Percentiles rank a stretch among this genome's conserved stretches.
phyloP scores from a whole-genome alignment of 2,329 filamentous ascomycete species.

The Ramichloridium luteum region DNA sequence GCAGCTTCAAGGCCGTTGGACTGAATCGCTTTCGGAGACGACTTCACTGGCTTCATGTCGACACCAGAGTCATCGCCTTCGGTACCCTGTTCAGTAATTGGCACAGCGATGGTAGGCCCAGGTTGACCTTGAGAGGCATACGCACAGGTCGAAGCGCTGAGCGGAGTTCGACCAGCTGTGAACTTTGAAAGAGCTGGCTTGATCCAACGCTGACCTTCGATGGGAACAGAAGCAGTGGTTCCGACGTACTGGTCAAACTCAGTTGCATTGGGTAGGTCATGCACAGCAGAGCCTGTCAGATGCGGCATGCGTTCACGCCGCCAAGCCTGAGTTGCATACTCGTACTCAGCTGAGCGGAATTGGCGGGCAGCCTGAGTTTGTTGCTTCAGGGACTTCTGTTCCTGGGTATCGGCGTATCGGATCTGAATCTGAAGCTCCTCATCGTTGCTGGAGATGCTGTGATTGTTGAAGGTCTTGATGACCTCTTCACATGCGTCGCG shows the following conservation, averaged over 20 bases:
- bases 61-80: no score
- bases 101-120: background rate
- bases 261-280: constrained; percentile 18
- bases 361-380: constrained; percentile 90
- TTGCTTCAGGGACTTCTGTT: constrained; percentile 93
- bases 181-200: constrained; percentile 23
- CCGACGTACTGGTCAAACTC: constrained; percentile 28
- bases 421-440: constrained; percentile 81
- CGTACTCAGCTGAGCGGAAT: constrained; percentile 90
- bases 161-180: constrained; percentile 14
- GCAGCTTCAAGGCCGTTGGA: no score
- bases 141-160: constrained; percentile 5
- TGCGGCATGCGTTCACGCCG: constrained; percentile 21
- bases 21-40: no score
- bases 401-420: constrained; percentile 90
- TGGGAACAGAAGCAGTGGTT: constrained; percentile 20
- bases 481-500: constrained; percentile 85
- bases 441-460: constrained; percentile 43
- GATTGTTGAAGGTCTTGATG: constrained; percentile 74
- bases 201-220: constrained; percentile 26
- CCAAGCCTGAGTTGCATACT: constrained; percentile 23
- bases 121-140: background rate
- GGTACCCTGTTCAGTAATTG: constrained; percentile 7
- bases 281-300: constrained; percentile 14
- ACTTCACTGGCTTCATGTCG: no score